Conservation (phyloP, 257 asterid genomes). For the Salvia hispanica region DNA sequence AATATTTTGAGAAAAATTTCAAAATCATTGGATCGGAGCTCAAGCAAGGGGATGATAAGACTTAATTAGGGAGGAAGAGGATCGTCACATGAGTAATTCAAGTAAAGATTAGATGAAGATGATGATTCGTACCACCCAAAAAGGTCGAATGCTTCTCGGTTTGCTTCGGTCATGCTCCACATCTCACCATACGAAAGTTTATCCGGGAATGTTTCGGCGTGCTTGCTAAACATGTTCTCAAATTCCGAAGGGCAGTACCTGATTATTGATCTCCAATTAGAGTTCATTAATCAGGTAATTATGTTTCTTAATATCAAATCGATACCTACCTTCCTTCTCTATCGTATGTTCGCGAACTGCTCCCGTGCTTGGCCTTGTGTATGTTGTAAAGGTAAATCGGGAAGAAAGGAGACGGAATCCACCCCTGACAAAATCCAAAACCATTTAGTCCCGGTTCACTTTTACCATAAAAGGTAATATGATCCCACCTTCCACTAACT, state of each 20-base stretch:
- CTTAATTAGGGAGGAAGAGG: too few species aligned
- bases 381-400: conserved; percentile 72
- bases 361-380: conserved; percentile 84
- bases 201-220: conserved; percentile 57
- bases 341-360: conserved; percentile 72
- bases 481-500: too few species aligned
- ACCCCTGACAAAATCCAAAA: conserved; percentile 43
- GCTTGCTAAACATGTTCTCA: conserved; percentile 85
- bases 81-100: too few species aligned
- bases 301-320: too few species aligned
- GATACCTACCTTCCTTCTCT: conserved; percentile 70
- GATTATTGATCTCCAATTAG: neutral
- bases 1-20: too few species aligned
- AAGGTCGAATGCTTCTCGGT: conserved; percentile 55
- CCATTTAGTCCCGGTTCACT: too few species aligned
- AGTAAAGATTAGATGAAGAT: too few species aligned
- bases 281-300: too few species aligned
- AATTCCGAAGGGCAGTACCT: conserved; percentile 67
- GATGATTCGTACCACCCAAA: conserved; percentile 49
- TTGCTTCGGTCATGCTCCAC: conserved; percentile 76
- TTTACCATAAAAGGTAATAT: too few species aligned
- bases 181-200: conserved; percentile 68
- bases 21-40: too few species aligned
- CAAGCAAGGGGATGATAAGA: too few species aligned
- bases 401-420: conserved; percentile 77